Percentiles rank a stretch among this genome's conserved stretches.
phyloP scores from a whole-genome alignment of 106 monocot genomes.

The Posidonia australis region DNA sequence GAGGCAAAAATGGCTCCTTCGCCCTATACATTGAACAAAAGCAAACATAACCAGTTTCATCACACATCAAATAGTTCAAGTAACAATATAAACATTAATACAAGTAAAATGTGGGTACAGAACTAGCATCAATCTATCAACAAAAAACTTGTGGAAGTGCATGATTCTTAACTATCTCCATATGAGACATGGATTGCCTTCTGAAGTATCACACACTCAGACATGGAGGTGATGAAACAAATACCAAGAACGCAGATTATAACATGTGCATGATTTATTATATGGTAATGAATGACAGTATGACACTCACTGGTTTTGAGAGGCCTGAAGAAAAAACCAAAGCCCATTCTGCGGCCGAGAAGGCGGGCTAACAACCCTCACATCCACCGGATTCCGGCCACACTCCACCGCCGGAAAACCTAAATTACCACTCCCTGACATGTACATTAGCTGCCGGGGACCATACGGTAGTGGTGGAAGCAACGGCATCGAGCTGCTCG shows the following conservation, averaged over 20 bases:
- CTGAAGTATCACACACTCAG: too few relatives aligned
- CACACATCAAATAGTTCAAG: too few relatives aligned
- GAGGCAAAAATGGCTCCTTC: conserved; percentile 54
- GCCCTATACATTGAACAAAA: conserved; percentile 30
- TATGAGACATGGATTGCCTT: too few relatives aligned
- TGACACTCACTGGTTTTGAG: conserved; percentile 47
- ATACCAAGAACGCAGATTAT: background rate
- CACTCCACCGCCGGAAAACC: background rate
- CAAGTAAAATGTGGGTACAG: too few relatives aligned
- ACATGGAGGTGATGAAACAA: background rate
- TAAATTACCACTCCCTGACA: background rate
- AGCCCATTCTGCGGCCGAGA: conserved; percentile 22
- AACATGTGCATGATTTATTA: background rate
- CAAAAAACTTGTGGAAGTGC: too few relatives aligned
- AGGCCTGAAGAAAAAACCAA: conserved; percentile 48
- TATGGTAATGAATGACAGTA: background rate
- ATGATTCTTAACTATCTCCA: too few relatives aligned
- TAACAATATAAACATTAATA: too few relatives aligned
- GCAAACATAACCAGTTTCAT: background rate
- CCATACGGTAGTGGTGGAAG: background rate
- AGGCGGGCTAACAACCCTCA: conserved; percentile 25
- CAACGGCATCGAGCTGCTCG: background rate
- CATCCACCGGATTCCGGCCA: background rate
- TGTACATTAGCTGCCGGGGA: background rate
- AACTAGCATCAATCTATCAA: too few relatives aligned